Evolutionary conservation across 371 early-diverging fungal genomes (phyloP).

Genomic region (Apophysomyces trapeziformis): DNA sequence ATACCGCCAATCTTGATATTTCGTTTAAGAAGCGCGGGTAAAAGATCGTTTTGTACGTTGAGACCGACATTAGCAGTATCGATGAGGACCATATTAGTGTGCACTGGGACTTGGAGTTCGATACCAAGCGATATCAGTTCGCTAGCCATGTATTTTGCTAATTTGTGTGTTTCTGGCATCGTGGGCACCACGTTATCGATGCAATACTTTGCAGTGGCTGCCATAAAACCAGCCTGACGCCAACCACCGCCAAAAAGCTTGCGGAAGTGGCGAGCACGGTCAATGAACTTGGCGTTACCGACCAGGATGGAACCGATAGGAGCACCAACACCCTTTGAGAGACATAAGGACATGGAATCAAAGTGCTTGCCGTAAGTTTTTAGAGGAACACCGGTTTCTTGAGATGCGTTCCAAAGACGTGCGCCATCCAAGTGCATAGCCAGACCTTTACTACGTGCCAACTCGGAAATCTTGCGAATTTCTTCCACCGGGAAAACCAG

Average conservation of each 20-base stretch:
- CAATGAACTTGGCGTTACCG: slow-evolving; percentile 63
- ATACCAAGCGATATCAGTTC: slow-evolving; percentile 65
- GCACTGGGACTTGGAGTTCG: slow-evolving; percentile 60
- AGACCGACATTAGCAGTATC: slow-evolving; percentile 56
- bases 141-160: slow-evolving; percentile 64
- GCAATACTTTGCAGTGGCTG: slow-evolving; percentile 74
- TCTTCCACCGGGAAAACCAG: slow-evolving; percentile 80
- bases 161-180: slow-evolving; percentile 69
- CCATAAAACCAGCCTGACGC: slow-evolving; percentile 86
- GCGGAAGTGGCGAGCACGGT: slow-evolving; percentile 81
- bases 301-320: slow-evolving; percentile 89
- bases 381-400: slow-evolving; percentile 68
- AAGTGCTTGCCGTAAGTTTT: slow-evolving; percentile 71
- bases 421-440: slow-evolving; percentile 90
- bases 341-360: slow-evolving; percentile 86
- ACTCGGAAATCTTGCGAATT: slow-evolving; percentile 62
- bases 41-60: slow-evolving; percentile 48
- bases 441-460: slow-evolving; percentile 58
- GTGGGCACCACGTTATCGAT: slow-evolving; percentile 67
- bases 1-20: slow-evolving; percentile 63
- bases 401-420: slow-evolving; percentile 89
- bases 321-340: slow-evolving; percentile 89
- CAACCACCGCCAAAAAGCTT: slow-evolving; percentile 94
- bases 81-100: slow-evolving; percentile 91
- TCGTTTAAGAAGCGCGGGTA: slow-evolving; percentile 45